Conservation (phyloP, 2,329 filamentous ascomycete species). For the Aspergillus caelatus region DNA sequence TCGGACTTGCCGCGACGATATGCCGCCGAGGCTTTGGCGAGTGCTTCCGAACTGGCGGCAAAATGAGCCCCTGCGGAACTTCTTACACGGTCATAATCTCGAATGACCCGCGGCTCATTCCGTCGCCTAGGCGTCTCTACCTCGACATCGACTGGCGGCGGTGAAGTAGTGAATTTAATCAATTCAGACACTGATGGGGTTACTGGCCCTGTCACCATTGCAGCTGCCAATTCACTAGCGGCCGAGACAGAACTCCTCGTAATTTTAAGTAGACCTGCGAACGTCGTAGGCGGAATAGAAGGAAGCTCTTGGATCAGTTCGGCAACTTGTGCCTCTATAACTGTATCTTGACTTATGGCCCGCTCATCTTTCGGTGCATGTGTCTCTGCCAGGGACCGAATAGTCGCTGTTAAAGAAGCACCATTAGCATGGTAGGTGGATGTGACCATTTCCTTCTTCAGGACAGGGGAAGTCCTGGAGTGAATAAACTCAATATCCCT, state of each 20-base stretch:
- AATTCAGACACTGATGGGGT: conserved; percentile 37
- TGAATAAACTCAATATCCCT: conserved; percentile 65
- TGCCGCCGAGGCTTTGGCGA: conserved; percentile 60
- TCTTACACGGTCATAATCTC: conserved; percentile 32
- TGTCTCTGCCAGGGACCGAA: conserved; percentile 56
- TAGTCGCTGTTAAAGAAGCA: conserved; percentile 58
- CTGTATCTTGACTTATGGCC: conserved; percentile 43
- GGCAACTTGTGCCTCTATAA: conserved; percentile 53
- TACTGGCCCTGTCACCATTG: conserved; percentile 47
- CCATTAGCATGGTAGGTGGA: conserved; percentile 63
- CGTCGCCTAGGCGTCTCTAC: conserved; percentile 25
- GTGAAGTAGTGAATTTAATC: conserved; percentile 46
- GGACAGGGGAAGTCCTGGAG: conserved; percentile 51
- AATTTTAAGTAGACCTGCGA: conserved; percentile 58
- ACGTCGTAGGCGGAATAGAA: conserved; percentile 50
- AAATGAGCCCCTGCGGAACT: conserved; percentile 49
- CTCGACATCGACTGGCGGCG: conserved; percentile 25
- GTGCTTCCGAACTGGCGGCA: conserved; percentile 53
- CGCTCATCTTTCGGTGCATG: conserved; percentile 45
- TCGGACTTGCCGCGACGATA: conserved; percentile 68
- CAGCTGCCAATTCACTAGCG: conserved; percentile 63
- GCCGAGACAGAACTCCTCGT: conserved; percentile 60
- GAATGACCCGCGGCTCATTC: conserved; percentile 10
- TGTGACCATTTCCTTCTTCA: conserved; percentile 51
- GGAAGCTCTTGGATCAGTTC: conserved; percentile 60